These are phyloP conservation scores for Umbilicaria muhlenbergii DNA, from an alignment of 495 filamentous ascomycete genomes.

Conservation along the genomic window DNA sequence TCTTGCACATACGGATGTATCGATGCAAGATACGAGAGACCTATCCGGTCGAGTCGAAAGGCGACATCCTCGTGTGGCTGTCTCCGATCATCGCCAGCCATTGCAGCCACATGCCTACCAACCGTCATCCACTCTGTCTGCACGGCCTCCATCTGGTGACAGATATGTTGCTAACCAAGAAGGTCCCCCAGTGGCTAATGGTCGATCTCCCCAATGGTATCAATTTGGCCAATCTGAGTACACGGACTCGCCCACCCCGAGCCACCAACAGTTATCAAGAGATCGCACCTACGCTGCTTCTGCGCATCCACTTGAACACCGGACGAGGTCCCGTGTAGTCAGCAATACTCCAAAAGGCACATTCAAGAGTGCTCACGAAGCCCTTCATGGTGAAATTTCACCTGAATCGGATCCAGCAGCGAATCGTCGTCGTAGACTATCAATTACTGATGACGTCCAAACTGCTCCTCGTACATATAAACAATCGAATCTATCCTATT, in stretches of 20 bases:
- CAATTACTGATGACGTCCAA: background rate
- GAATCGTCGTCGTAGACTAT: conserved; percentile 14
- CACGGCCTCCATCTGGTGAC: conserved; percentile 1
- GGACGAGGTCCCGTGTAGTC: conserved; percentile 21
- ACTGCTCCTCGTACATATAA: conserved; percentile 28
- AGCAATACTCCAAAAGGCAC: too few relatives aligned
- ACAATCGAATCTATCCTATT: conserved; percentile 38
- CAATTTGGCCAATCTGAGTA: conserved; percentile 26
- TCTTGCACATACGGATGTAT: conserved; percentile 40
- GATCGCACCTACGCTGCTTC: conserved; percentile 29
- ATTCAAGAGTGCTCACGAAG: too few relatives aligned
- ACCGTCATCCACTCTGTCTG: background rate
- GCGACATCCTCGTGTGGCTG: background rate
- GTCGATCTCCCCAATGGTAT: conserved; percentile 16
- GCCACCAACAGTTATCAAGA: conserved; percentile 20
- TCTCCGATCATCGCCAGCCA: conserved; percentile 16
- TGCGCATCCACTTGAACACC: conserved; percentile 34
- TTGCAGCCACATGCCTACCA: conserved; percentile 9
- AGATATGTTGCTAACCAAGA: conserved; percentile 11
- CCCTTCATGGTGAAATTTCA: conserved; percentile 23
- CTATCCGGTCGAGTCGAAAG: conserved; percentile 25
- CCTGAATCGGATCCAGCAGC: conserved; percentile 30
- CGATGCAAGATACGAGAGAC: conserved; percentile 27
- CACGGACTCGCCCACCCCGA: conserved; percentile 24
- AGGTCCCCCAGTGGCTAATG: conserved; percentile 26